Evolutionary conservation across 805 yeast species (phyloP), one percentile per base, ranked within the genome.

Genomic region (Lachancea dasiensis): DNA sequence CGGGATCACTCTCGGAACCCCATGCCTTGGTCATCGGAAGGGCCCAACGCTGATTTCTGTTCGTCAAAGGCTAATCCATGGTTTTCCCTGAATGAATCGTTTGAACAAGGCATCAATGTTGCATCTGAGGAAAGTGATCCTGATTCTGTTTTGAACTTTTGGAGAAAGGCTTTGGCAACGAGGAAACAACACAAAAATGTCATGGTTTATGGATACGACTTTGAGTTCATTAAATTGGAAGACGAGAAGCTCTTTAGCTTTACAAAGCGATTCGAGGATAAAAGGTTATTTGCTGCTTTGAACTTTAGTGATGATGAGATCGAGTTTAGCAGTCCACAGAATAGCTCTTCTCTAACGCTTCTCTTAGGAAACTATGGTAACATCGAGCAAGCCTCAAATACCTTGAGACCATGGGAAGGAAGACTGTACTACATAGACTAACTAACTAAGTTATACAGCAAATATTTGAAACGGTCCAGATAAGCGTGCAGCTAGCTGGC

Each of bases 1-100:
- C 63, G 80, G 50, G 80, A 74, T 49, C 64, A 74, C 48, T 69
- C 75, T 7, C 67, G 80, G 54, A 65, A 77, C 15, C 80, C 80
- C 14, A 70, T 75, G 44, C 79, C 73, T 46, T 75, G 80, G 80
- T 14, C 46, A 6, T 66, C 65, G 43, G 54, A 51, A 37, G 46
- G 65, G 1, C 59, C 47, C 11, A 43, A 69, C 43, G 77, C 64
- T 26, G 79, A 79, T 0, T 74, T 74, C 56, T 28, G 29, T 14
- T 60, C 75, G 17, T 36, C 44, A 15, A 56, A 64, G 4, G 58
- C 67, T 30, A 58, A 56, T 43, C 79, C 80, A 13, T 75, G 81
- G 80, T 73, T 69, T 59, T 58, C 63, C 42, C 68, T 69, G 46
- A 70, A 72, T 46, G 75, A 70, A 41, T 69, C 69, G 49, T 74